Conservation (phyloP, 805 yeast genomes). For the Yarrowia deformans region DNA sequence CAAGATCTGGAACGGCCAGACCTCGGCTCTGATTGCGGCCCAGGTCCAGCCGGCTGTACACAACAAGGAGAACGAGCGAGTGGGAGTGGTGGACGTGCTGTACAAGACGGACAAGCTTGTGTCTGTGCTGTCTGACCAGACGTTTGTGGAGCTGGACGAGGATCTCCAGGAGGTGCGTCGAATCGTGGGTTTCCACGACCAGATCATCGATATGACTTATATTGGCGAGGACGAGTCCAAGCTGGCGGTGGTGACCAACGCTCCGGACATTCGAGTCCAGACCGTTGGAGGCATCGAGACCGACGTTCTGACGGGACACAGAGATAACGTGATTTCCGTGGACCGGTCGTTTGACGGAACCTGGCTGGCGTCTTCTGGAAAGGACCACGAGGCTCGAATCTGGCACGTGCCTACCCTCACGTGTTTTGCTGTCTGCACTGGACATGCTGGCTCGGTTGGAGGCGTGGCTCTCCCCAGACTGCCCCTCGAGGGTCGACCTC, state of each 20-base stretch:
- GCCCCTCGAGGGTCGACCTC: constrained; percentile 52
- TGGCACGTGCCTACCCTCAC: constrained; percentile 67
- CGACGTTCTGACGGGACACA: constrained; percentile 77
- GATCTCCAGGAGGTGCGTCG: constrained; percentile 54
- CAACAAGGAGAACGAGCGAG: constrained; percentile 62
- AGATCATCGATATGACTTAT: constrained; percentile 85
- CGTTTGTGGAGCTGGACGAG: constrained; percentile 62
- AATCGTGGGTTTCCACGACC: constrained; percentile 94
- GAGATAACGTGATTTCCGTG: constrained; percentile 79
- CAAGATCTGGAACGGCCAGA: constrained; percentile 65
- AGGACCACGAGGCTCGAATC: constrained; percentile 82
- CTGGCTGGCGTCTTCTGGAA: constrained; percentile 93
- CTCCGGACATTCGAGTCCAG: constrained; percentile 83
- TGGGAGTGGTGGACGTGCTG: constrained; percentile 67
- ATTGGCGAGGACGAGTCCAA: constrained; percentile 63
- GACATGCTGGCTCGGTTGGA: constrained; percentile 87
- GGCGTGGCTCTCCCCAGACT: constrained; percentile 78
- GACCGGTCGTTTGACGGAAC: constrained; percentile 80
- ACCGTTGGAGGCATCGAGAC: constrained; percentile 62
- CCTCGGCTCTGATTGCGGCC: constrained; percentile 58
- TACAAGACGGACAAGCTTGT: constrained; percentile 45
- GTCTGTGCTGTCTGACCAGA: constrained; percentile 79
- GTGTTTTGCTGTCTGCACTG: constrained; percentile 70
- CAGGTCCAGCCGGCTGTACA: constrained; percentile 49
- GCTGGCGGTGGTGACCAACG: constrained; percentile 90